These are phyloP conservation scores for Globisporangium camurandrum DNA, from an alignment of 352 stramenopile genomes.

Conservation along the genomic window DNA sequence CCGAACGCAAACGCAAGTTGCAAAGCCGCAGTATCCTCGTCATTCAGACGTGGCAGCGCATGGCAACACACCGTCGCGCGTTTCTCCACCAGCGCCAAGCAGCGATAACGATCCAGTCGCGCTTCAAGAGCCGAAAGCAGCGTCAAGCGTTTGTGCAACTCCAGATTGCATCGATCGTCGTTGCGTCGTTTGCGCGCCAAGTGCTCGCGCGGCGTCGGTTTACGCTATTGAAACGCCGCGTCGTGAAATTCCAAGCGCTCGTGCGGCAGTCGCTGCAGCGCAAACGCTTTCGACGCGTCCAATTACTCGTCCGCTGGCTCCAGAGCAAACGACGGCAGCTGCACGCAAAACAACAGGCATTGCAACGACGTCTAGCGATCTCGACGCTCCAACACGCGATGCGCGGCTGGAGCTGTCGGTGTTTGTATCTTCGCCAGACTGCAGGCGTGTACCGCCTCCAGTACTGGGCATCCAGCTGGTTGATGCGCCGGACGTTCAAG, in stretches of 20 bases:
- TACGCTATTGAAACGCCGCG: slow-evolving; percentile 41
- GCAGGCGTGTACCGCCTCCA: slow-evolving; percentile 27
- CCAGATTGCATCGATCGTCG: slow-evolving; percentile 47
- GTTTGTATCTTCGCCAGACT: slow-evolving; percentile 30
- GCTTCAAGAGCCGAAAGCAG: slow-evolving; percentile 27
- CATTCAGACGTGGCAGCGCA: slow-evolving; percentile 56
- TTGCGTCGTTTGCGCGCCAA: slow-evolving; percentile 65
- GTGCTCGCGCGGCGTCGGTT: slow-evolving; percentile 59
- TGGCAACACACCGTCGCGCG: slow-evolving; percentile 24
- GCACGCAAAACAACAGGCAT: slow-evolving; percentile 15
- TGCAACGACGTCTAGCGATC: slow-evolving; percentile 23
- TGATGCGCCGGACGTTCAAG: slow-evolving; percentile 37
- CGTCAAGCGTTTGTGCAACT: slow-evolving; percentile 38
- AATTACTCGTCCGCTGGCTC: slow-evolving; percentile 21
- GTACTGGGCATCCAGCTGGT: slow-evolving; percentile 46
- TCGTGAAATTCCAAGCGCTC: slow-evolving; percentile 62
- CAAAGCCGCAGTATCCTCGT: slow-evolving; percentile 23
- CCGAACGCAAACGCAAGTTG: slow-evolving; percentile 50
- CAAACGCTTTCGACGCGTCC: slow-evolving; percentile 20
- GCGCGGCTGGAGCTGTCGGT: slow-evolving; percentile 37
- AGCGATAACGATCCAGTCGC: slow-evolving; percentile 37
- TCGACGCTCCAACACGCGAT: slow-evolving; percentile 38
- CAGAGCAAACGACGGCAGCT: slow-evolving; percentile 42
- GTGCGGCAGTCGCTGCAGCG: slow-evolving; percentile 37
- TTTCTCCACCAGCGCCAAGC: slow-evolving; percentile 23